Conservation (phyloP, 192 early-diverging fungal species). For the Entophlyctis luteolus region DNA sequence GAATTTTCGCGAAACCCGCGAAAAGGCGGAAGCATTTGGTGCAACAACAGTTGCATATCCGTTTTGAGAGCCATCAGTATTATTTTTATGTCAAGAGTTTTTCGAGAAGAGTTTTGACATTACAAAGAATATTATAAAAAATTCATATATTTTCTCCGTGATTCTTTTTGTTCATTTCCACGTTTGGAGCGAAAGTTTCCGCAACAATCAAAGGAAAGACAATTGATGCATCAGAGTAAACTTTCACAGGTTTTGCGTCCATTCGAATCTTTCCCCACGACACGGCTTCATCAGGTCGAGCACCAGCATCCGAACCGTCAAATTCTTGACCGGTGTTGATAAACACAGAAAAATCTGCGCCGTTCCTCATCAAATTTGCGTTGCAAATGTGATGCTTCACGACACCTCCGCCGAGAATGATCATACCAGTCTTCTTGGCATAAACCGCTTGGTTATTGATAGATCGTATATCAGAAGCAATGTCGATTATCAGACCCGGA, state of each 20-base stretch:
- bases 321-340: conserved; percentile 98
- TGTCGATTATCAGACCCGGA: conserved; percentile 90
- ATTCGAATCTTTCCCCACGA: conserved; percentile 95
- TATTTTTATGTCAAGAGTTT: no score
- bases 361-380: conserved; percentile 89
- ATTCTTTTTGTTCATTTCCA: conserved; percentile 13
- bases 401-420: conserved; percentile 95
- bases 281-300: conserved; percentile 94
- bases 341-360: conserved; percentile 92
- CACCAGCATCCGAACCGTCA: conserved; percentile 97
- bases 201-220: conserved; percentile 93
- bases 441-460: conserved; percentile 93
- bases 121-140: not conserved
- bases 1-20: no score
- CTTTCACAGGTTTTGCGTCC: conserved; percentile 81
- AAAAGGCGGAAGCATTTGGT: no score
- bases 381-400: conserved; percentile 99
- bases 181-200: conserved; percentile 76
- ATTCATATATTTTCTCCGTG: not conserved
- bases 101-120: no score
- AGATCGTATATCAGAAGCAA: conserved; percentile 83
- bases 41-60: no score
- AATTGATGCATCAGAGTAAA: conserved; percentile 88
- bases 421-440: conserved; percentile 93
- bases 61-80: no score